phyloP scores from a whole-genome alignment of 768 basidiomycete species.

The Lactarius sanguifluus region DNA sequence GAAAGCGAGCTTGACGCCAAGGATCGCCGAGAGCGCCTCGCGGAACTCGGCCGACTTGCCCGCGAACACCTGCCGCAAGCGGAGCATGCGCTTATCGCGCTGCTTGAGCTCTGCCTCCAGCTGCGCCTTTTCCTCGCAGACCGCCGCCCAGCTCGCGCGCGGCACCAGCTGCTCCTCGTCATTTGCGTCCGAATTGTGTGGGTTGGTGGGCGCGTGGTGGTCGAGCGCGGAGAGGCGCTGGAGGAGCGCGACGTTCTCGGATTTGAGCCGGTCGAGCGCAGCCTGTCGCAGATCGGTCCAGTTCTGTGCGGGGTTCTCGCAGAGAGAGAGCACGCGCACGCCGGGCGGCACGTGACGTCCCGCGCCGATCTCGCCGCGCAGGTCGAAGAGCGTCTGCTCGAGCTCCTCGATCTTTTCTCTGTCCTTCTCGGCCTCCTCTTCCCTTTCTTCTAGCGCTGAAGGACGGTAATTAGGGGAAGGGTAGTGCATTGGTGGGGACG shows the following conservation, averaged over 20 bases:
- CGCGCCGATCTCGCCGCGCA: slow-evolving; percentile 52
- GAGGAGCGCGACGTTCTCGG: slow-evolving; percentile 83
- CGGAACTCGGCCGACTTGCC: slow-evolving; percentile 89
- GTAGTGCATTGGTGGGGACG: too few relatives aligned
- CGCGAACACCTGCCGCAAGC: slow-evolving; percentile 83
- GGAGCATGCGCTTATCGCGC: slow-evolving; percentile 50
- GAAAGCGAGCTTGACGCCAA: too few relatives aligned
- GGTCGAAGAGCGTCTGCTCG: slow-evolving; percentile 76
- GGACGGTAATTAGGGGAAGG: too few relatives aligned
- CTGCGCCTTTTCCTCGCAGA: slow-evolving; percentile 66
- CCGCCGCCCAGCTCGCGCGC: slow-evolving; percentile 74
- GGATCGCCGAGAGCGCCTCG: slow-evolving; percentile 48
- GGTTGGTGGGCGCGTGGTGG: slow-evolving; percentile 23
- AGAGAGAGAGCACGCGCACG: slow-evolving; percentile 62
- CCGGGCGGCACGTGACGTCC: slow-evolving; percentile 75
- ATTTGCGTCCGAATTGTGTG: slow-evolving; percentile 23
- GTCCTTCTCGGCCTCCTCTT: too few relatives aligned
- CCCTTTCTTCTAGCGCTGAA: too few relatives aligned
- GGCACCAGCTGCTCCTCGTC: slow-evolving; percentile 54
- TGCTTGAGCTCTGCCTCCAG: slow-evolving; percentile 64
- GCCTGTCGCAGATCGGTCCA: slow-evolving; percentile 77
- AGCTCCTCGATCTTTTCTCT: slow-evolving; percentile 60
- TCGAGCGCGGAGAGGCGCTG: slow-evolving; percentile 50
- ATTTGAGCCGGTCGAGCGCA: slow-evolving; percentile 70
- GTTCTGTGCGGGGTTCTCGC: slow-evolving; percentile 61